These are phyloP conservation scores for Glycine soja DNA, from an alignment of 306 rosid species.

Conservation along the genomic window DNA sequence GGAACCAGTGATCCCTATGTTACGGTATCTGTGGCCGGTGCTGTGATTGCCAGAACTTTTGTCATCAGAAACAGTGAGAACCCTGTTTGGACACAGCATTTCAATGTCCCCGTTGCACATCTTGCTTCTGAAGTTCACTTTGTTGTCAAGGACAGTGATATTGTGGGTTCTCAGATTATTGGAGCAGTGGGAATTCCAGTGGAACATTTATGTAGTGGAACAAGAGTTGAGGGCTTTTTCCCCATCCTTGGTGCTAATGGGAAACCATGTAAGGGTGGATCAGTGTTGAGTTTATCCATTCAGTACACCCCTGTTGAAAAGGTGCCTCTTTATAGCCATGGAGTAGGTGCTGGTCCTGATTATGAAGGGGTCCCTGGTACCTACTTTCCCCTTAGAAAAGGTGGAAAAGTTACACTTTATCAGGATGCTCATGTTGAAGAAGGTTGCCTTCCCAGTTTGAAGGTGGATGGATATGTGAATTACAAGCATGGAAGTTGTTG, in stretches of 20 bases:
- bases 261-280: slow-evolving; percentile 69
- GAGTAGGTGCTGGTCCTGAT: slow-evolving; percentile 59
- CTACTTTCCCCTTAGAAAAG: slow-evolving; percentile 81
- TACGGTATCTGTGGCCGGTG: slow-evolving; percentile 66
- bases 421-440: slow-evolving; percentile 85
- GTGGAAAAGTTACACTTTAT: slow-evolving; percentile 80
- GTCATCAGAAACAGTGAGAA: slow-evolving; percentile 73
- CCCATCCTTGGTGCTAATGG: slow-evolving; percentile 66
- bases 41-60: slow-evolving; percentile 83
- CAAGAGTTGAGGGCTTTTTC: slow-evolving; percentile 66
- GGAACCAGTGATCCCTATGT: slow-evolving; percentile 87
- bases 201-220: slow-evolving; percentile 54
- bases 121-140: slow-evolving; percentile 78
- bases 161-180: slow-evolving; percentile 76
- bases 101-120: slow-evolving; percentile 82
- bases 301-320: slow-evolving; percentile 66
- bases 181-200: slow-evolving; percentile 83
- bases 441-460: slow-evolving; percentile 63
- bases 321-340: slow-evolving; percentile 52
- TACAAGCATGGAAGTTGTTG: slow-evolving; percentile 73
- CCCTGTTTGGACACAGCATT: slow-evolving; percentile 87
- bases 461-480: slow-evolving; percentile 54
- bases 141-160: slow-evolving; percentile 74
- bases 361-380: slow-evolving; percentile 72
- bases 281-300: slow-evolving; percentile 70